Conservation (phyloP, 73 alveolate species). For the Symbiodinium natans region DNA sequence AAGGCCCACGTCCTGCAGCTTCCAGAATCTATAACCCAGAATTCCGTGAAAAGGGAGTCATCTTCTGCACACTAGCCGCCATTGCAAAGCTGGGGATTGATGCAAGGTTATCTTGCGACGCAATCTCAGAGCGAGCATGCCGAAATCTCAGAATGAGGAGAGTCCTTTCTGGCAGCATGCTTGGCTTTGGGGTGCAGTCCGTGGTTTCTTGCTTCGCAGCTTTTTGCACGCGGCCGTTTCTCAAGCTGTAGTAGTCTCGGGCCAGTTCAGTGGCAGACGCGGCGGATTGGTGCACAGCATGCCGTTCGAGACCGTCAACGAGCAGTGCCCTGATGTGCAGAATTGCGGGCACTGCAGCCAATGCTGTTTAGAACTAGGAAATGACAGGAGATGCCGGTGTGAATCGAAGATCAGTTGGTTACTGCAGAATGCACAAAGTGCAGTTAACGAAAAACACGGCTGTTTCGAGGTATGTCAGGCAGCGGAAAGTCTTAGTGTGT, state of each 20-base stretch:
- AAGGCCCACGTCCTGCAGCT: too few species aligned
- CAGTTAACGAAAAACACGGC: neutral
- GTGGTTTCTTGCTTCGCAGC: neutral
- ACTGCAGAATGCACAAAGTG: too few species aligned
- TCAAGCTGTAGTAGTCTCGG: neutral
- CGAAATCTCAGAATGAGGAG: neutral
- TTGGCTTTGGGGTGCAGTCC: too few species aligned
- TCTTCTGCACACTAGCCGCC: too few species aligned
- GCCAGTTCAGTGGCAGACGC: neutral
- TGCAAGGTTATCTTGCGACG: constrained; percentile 70
- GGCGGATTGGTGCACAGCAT: neutral
- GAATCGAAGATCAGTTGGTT: too few species aligned
- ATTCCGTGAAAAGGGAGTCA: too few species aligned
- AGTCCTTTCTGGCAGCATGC: neutral
- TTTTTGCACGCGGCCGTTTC: neutral
- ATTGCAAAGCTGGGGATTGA: too few species aligned
- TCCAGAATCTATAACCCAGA: too few species aligned
- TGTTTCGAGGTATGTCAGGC: constrained; percentile 41
- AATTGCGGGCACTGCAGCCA: too few species aligned
- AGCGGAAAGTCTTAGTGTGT: constrained; percentile 85
- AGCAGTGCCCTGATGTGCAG: constrained; percentile 30
- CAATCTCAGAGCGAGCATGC: constrained; percentile 76
- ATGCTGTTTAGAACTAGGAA: too few species aligned
- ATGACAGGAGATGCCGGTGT: too few species aligned
- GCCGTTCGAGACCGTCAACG: constrained; percentile 81